Percentiles rank a stretch among this genome's conserved stretches.
These are phyloP conservation scores for Coemansia sp. DNA, from an alignment of 192 early-diverging fungal species.

Conservation along the genomic window DNA sequence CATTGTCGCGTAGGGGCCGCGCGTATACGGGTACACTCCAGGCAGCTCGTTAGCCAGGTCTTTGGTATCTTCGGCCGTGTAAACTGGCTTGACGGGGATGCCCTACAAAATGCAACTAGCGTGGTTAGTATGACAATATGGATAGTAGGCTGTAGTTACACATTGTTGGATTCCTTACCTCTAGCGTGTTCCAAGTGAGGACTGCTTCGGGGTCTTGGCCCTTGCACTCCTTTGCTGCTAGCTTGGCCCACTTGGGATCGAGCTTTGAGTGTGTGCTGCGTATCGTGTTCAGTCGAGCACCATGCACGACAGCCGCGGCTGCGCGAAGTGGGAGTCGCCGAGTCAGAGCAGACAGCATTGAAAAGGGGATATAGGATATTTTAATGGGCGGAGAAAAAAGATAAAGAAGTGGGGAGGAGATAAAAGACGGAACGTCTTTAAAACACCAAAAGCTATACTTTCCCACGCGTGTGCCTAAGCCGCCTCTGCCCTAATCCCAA, in stretches of 20 bases:
- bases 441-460: background rate
- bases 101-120: conserved; percentile 42
- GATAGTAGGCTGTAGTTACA: background rate
- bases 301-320: background rate
- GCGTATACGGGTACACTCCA: conserved; percentile 85
- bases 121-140: background rate
- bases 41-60: conserved; percentile 71
- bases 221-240: conserved; percentile 84
- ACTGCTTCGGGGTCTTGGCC: conserved; percentile 76
- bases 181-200: conserved; percentile 81
- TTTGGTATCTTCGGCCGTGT: conserved; percentile 72
- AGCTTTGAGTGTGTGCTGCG: conserved; percentile 33
- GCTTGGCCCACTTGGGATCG: conserved; percentile 71
- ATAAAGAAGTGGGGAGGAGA: background rate
- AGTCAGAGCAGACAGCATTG: background rate
- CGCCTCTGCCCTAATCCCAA: conserved; percentile 2
- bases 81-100: conserved; percentile 84
- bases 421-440: too few species aligned
- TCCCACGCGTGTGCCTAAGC: background rate
- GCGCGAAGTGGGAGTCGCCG: conserved; percentile 2
- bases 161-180: conserved; percentile 27
- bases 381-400: background rate
- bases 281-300: background rate
- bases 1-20: conserved; percentile 84
- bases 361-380: background rate